phyloP scores from a whole-genome alignment of 768 basidiomycete species.

The Coprinopsis cinerea region DNA sequence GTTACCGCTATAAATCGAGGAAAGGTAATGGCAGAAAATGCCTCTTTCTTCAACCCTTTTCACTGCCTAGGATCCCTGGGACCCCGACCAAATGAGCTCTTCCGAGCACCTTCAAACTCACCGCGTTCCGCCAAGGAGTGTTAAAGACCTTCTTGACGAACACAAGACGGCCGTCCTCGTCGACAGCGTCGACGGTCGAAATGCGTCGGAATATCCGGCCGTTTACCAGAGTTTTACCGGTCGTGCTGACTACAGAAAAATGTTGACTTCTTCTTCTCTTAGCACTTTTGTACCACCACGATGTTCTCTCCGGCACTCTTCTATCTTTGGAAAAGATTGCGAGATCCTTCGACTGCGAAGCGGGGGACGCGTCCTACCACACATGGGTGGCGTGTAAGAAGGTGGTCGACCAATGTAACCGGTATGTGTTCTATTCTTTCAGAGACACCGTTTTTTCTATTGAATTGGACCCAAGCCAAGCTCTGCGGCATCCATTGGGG shows the following conservation, averaged over 20 bases:
- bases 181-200: neutral
- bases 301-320: constrained; percentile 5
- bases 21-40: no score
- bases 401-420: constrained; percentile 16
- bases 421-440: neutral
- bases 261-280: neutral
- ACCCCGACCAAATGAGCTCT: no score
- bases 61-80: no score
- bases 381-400: constrained; percentile 27
- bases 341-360: neutral
- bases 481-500: no score
- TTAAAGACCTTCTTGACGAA: neutral
- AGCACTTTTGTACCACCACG: constrained; percentile 12
- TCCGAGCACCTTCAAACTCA: neutral
- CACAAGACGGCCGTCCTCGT: neutral
- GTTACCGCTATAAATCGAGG: no score
- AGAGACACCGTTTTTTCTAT: no score
- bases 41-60: no score
- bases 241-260: no score
- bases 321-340: neutral
- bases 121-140: neutral
- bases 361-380: constrained; percentile 19
- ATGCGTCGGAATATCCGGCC: neutral
- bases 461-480: no score
- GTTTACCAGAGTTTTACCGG: no score